A percentile compares a stretch with the other conserved stretches of the same genome.
phyloP scores from a whole-genome alignment of 768 basidiomycete species.

The Naematelia encephala region DNA sequence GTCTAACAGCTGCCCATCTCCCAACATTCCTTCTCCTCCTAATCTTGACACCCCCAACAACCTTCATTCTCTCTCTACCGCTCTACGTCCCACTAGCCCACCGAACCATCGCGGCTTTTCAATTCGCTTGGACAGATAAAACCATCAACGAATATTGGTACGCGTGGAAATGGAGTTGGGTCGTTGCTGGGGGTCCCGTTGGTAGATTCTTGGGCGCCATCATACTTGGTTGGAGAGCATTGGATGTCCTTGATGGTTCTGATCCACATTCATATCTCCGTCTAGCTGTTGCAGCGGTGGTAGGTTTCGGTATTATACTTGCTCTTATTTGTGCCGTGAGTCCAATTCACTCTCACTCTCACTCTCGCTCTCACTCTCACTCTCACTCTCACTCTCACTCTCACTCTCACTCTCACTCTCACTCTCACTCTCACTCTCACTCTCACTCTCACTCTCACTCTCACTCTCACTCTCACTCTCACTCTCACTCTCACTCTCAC shows the following conservation, averaged over 20 bases:
- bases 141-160: constrained; percentile 26
- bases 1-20: constrained; percentile 44
- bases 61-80: constrained; percentile 30
- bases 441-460: too few relatives aligned
- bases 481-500: too few relatives aligned
- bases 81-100: constrained; percentile 18
- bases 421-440: too few relatives aligned
- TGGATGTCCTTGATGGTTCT: constrained; percentile 22
- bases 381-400: too few relatives aligned
- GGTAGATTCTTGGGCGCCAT: constrained; percentile 31
- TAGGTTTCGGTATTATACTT: constrained; percentile 22
- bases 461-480: too few relatives aligned
- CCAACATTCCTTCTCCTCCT: constrained; percentile 43
- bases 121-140: constrained; percentile 8
- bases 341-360: too few relatives aligned
- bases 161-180: constrained; percentile 32
- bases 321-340: constrained; percentile 30
- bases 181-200: constrained; percentile 37
- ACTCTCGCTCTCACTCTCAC: too few relatives aligned
- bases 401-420: too few relatives aligned
- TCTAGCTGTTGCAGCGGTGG: constrained; percentile 23
- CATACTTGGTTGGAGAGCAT: constrained; percentile 34
- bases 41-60: constrained; percentile 34
- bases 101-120: constrained; percentile 17
- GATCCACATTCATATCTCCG: constrained; percentile 11